phyloP scores from a whole-genome alignment of 331 rosid species.

The Rosa hybrid region DNA sequence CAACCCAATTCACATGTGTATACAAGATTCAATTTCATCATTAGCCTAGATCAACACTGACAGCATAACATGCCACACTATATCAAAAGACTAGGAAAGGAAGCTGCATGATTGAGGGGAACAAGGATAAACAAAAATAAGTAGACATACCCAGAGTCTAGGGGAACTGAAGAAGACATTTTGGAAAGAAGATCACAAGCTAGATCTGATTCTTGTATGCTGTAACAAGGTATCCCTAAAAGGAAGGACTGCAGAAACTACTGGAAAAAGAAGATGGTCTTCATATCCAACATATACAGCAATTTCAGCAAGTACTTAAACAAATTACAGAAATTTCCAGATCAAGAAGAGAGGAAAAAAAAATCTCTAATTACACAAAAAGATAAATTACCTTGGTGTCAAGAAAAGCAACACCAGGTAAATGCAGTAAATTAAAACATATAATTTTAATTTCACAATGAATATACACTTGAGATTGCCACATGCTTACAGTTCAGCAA shows the following conservation, averaged over 20 bases:
- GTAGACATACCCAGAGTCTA: slow-evolving; percentile 55
- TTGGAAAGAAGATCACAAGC: slow-evolving; percentile 12
- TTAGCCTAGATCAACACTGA: background rate
- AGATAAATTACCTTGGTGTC: no score
- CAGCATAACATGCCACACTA: background rate
- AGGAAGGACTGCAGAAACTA: slow-evolving; percentile 39
- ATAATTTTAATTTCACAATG: no score
- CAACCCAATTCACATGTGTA: background rate
- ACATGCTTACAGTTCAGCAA: no score
- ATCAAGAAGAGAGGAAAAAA: no score
- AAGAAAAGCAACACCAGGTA: no score
- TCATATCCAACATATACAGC: slow-evolving; percentile 17
- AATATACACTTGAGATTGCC: no score
- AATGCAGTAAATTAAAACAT: no score
- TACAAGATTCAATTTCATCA: background rate
- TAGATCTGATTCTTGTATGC: slow-evolving; percentile 52
- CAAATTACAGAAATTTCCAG: no score
- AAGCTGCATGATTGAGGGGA: background rate
- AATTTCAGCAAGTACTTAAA: no score
- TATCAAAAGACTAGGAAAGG: background rate
- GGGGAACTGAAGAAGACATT: slow-evolving; percentile 51
- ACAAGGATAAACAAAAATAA: background rate
- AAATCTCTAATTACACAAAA: no score
- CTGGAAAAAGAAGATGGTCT: slow-evolving; percentile 46
- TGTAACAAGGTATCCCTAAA: slow-evolving; percentile 65